Percentiles rank a stretch among this genome's conserved stretches.
These are phyloP conservation scores for Polytolypa hystricis DNA, from an alignment of 2,329 filamentous ascomycete species.

Conservation along the genomic window DNA sequence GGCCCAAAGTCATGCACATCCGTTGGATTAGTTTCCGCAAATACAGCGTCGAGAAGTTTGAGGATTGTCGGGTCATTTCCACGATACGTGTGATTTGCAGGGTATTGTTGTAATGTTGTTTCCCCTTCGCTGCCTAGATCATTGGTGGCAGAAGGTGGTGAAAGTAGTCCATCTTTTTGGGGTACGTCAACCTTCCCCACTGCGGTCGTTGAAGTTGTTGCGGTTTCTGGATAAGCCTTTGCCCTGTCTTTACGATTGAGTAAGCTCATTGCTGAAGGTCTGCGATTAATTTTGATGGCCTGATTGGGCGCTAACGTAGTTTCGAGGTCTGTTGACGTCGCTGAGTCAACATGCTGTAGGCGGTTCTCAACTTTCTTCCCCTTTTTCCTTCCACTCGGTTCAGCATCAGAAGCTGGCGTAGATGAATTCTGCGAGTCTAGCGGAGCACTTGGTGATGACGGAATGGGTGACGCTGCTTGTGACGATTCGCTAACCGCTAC, in stretches of 20 bases:
- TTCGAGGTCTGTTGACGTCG: conserved; percentile 14
- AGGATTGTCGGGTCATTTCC: conserved; percentile 59
- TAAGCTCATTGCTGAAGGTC: conserved; percentile 48
- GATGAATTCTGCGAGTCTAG: conserved; percentile 24
- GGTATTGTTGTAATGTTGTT: conserved; percentile 35
- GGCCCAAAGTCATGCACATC: conserved; percentile 63
- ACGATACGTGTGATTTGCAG: conserved; percentile 67
- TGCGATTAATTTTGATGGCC: conserved; percentile 23
- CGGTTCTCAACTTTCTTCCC: conserved; percentile 11
- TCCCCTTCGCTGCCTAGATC: conserved; percentile 14
- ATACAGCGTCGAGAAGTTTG: conserved; percentile 70
- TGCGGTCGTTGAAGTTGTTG: conserved; percentile 52
- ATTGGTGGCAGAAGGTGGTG: conserved; percentile 27
- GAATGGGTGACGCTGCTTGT: conserved; percentile 21
- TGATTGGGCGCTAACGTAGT: conserved; percentile 20
- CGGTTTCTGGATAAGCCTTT: conserved; percentile 55
- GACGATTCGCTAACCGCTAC: conserved; percentile 19
- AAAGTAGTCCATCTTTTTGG: conserved; percentile 24
- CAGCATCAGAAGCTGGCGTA: conserved; percentile 23
- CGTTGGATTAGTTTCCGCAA: conserved; percentile 52
- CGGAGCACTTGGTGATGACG: conserved; percentile 26
- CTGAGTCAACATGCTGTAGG: conserved; percentile 21
- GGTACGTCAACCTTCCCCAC: conserved; percentile 53
- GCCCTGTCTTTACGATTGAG: conserved; percentile 46
- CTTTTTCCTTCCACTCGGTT: conserved; percentile 20